phyloP scores from a whole-genome alignment of 176 grass and related monocot species.

The Aechmea fasciata region DNA sequence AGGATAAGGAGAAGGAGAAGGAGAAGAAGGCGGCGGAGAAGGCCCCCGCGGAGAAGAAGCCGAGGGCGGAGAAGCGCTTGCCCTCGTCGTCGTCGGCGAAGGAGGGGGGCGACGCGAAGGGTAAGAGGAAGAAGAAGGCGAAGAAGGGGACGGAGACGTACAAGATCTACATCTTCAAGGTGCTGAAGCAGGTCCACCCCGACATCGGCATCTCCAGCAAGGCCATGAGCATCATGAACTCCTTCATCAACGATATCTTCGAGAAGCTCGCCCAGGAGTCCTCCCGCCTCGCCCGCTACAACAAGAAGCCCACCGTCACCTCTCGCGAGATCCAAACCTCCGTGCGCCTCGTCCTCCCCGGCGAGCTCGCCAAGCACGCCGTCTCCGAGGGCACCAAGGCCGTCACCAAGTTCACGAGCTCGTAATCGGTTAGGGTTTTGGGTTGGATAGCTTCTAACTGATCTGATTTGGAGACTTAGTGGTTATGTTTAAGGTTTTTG shows the following conservation, averaged over 20 bases:
- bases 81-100: conserved; percentile 25
- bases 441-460: background rate
- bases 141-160: conserved; percentile 64
- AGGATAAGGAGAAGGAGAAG: conserved; percentile 18
- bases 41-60: conserved; percentile 39
- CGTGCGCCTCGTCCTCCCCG: conserved; percentile 50
- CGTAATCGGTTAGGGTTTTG: background rate
- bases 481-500: no score
- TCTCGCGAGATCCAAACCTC: conserved; percentile 68
- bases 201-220: conserved; percentile 92
- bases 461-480: no score
- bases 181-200: conserved; percentile 77
- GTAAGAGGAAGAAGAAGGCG: conserved; percentile 34
- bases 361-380: conserved; percentile 67
- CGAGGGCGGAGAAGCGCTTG: conserved; percentile 51
- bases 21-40: conserved; percentile 24
- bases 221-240: conserved; percentile 96
- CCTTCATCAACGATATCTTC: conserved; percentile 81
- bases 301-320: conserved; percentile 75
- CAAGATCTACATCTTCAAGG: conserved; percentile 97
- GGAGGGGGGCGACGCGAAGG: conserved; percentile 37
- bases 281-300: conserved; percentile 45
- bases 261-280: conserved; percentile 69
- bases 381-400: conserved; percentile 67
- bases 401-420: conserved; percentile 62